A percentile compares a stretch with the other conserved stretches of the same genome.
phyloP scores from a whole-genome alignment of 2,329 filamentous ascomycete species.

The Claviceps spartinae region DNA sequence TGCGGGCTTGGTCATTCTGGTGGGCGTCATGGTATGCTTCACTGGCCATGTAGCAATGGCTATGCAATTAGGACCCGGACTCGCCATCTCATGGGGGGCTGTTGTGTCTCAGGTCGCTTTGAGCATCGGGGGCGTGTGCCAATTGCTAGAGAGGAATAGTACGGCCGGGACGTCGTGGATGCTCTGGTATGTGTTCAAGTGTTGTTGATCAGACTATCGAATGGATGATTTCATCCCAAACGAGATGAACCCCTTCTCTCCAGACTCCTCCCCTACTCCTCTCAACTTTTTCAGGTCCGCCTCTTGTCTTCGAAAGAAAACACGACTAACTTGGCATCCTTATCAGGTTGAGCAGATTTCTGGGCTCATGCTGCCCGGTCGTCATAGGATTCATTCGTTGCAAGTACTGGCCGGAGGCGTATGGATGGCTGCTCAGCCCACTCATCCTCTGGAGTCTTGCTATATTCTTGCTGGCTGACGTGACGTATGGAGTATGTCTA shows the following conservation, averaged over 20 bases:
- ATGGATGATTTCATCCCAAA: neutral
- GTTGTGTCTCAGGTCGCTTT: slow-evolving; percentile 8
- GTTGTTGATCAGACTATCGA: too few relatives aligned
- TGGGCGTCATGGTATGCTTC: slow-evolving; percentile 6
- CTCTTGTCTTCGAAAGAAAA: neutral
- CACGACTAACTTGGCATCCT: too few relatives aligned
- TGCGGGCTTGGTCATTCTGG: slow-evolving; percentile 4
- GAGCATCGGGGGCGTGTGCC: slow-evolving; percentile 7
- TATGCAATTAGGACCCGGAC: slow-evolving; percentile 6
- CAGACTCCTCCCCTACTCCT: neutral
- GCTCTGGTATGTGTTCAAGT: slow-evolving; percentile 8
- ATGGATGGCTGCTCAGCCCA: slow-evolving; percentile 4
- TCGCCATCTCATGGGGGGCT: slow-evolving; percentile 8
- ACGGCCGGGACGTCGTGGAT: slow-evolving; percentile 7
- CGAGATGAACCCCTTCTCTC: neutral
- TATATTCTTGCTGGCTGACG: slow-evolving; percentile 5
- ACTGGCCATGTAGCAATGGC: slow-evolving; percentile 8
- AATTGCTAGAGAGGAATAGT: slow-evolving; percentile 8
- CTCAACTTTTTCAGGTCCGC: neutral
- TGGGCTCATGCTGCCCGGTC: slow-evolving; percentile 7
- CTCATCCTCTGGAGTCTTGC: slow-evolving; percentile 7
- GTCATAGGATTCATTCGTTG: slow-evolving; percentile 7
- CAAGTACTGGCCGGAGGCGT: slow-evolving; percentile 2
- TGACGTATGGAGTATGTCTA: slow-evolving; percentile 6
- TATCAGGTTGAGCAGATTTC: slow-evolving; percentile 6